Conservation (phyloP, 192 early-diverging fungal species). For the Umbelopsis vinacea region DNA sequence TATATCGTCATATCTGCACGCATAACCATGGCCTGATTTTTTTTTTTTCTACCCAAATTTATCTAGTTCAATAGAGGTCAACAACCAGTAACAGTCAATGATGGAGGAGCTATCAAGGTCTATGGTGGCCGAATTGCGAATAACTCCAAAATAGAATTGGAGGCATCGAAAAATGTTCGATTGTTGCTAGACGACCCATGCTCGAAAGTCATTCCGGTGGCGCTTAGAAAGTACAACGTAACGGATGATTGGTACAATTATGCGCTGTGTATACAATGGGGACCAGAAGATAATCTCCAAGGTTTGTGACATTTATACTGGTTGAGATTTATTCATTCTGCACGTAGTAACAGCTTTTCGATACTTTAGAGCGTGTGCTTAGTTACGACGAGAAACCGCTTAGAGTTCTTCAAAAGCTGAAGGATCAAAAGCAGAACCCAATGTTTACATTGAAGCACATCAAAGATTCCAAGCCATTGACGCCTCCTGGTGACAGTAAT, state of each 20-base stretch:
- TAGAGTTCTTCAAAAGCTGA: slow-evolving; percentile 71
- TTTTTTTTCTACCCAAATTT: not conserved
- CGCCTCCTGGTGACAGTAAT: slow-evolving; percentile 30
- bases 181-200: slow-evolving; percentile 83
- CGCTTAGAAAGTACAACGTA: slow-evolving; percentile 92
- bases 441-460: slow-evolving; percentile 78
- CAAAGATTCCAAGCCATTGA: slow-evolving; percentile 64
- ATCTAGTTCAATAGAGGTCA: not conserved
- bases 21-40: not conserved
- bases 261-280: slow-evolving; percentile 80
- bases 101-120: slow-evolving; percentile 78
- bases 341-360: not conserved
- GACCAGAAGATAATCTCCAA: slow-evolving; percentile 53
- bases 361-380: slow-evolving; percentile 62
- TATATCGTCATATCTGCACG: too few relatives aligned
- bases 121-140: slow-evolving; percentile 74
- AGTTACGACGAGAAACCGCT: slow-evolving; percentile 82
- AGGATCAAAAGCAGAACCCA: slow-evolving; percentile 70
- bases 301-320: slow-evolving; percentile 39
- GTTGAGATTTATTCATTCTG: slow-evolving; percentile 7
- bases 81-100: slow-evolving; percentile 40
- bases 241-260: slow-evolving; percentile 86
- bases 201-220: slow-evolving; percentile 82
- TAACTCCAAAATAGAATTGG: slow-evolving; percentile 48
- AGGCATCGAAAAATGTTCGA: slow-evolving; percentile 86